Base-by-base conservation (phyloP, 2,329 filamentous ascomycete species). In the Shiraia sp. region DNA sequence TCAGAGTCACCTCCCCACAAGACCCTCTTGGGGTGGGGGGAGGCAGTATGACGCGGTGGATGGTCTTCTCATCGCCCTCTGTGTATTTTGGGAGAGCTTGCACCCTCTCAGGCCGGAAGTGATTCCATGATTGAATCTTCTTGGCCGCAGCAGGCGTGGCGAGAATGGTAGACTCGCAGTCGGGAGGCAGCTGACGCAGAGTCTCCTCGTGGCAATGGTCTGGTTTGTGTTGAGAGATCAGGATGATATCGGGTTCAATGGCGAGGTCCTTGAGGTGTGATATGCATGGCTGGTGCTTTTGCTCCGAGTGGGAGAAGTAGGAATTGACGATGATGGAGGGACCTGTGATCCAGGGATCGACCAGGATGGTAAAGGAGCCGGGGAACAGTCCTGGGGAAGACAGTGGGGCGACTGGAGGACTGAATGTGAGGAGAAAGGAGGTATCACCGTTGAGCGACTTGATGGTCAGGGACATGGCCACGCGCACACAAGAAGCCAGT, bases 141-240 rank as follows among this genome's bases (percentile, higher is more conserved):
- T 79, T 82, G 25, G 85, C 85, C 3, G 86, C 82, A 3, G 77
- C 71, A 3, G 83, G 80, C 41, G 84, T 83, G 12, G 85, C 84
- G 4, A 88, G 72, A 33, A 90, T 84, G n/a, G 79, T 71, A 1
- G 83, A 82, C 52, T 76, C 78, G 29, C 74, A 76, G 17, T 74
- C 69, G 10, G 72, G 63, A 0, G 81, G 77, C 4, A 90, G 74
- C 49, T 86, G 80, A 26, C 80, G 80, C 10, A 90, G 73, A 0
- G 86, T 88, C 25, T 79, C 75, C 66, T 85, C 78, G 58, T 89
- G 81, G 65, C 86, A 88, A 59, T 88, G 86, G 57, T 88, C 86
- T 12, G 79, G 80, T 59, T 83, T 83, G 53, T 78, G 75, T 55
- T 85, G 81, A 5, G 78, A 81, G 43, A 84, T 74, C 34, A 85